Conservation (phyloP, 2,329 filamentous ascomycete genomes). For the Hypoxylon sp. region DNA sequence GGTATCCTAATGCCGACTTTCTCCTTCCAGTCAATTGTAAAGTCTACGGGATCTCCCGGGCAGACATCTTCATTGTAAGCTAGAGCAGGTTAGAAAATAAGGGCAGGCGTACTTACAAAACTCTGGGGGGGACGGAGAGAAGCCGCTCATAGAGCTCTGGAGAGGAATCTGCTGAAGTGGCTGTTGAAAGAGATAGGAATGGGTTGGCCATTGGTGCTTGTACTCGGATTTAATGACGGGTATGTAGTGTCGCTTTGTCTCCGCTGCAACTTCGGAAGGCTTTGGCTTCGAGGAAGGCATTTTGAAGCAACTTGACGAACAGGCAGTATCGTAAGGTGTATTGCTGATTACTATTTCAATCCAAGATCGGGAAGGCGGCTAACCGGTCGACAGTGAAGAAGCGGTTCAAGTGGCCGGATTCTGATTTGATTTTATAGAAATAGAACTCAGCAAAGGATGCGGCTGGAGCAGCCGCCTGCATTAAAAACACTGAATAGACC, state of each 20-base stretch:
- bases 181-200: constrained; percentile 71
- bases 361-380: constrained; percentile 14
- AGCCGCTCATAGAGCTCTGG: constrained; percentile 55
- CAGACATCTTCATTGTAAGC: constrained; percentile 61
- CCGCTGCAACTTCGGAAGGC: constrained; percentile 78
- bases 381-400: constrained; percentile 20
- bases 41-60: constrained; percentile 71
- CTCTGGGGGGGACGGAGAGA: constrained; percentile 57
- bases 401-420: constrained; percentile 22
- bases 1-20: constrained; percentile 65
- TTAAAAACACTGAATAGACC: constrained; percentile 30
- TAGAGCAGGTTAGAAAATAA: constrained; percentile 6
- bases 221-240: constrained; percentile 73
- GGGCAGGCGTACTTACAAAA: constrained; percentile 58
- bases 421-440: constrained; percentile 37
- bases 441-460: constrained; percentile 20
- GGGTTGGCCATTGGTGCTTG: constrained; percentile 67
- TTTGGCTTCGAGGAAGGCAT: constrained; percentile 74
- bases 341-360: constrained; percentile 8
- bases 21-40: constrained; percentile 71
- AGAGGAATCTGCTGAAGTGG: constrained; percentile 63
- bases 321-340: constrained; percentile 9
- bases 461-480: constrained; percentile 40
- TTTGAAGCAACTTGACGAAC: constrained; percentile 36
- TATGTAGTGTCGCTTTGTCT: constrained; percentile 79